A percentile compares a stretch with the other conserved stretches of the same genome.
phyloP scores from a whole-genome alignment of 2,329 filamentous ascomycete genomes.

The Pseudogymnoascus sp. region DNA sequence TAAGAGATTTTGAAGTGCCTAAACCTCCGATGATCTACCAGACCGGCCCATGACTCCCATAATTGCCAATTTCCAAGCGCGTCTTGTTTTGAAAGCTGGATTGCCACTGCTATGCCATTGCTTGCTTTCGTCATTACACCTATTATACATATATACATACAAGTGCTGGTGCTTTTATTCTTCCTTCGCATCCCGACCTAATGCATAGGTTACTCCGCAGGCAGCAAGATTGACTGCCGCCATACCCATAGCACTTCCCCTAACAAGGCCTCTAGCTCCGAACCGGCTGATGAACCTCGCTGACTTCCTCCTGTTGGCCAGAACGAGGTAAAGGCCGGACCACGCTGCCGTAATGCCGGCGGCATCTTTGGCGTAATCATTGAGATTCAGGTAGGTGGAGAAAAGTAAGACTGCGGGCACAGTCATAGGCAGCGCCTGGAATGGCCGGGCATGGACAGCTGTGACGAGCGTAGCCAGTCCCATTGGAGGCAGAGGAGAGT shows the following conservation, averaged over 20 bases:
- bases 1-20: neutral
- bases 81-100: neutral
- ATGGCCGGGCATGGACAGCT: slow-evolving; percentile 58
- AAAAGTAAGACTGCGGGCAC: slow-evolving; percentile 60
- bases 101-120: neutral
- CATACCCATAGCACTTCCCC: slow-evolving; percentile 42
- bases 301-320: slow-evolving; percentile 48
- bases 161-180: slow-evolving; percentile 9
- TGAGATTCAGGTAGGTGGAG: slow-evolving; percentile 56
- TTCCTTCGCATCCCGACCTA: slow-evolving; percentile 35
- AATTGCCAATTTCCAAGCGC: neutral
- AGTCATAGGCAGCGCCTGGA: slow-evolving; percentile 56
- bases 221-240: slow-evolving; percentile 42
- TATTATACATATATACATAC: slow-evolving; percentile 1
- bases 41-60: neutral
- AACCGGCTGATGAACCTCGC: slow-evolving; percentile 39
- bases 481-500: slow-evolving; percentile 56
- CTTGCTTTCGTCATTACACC: neutral
- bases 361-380: slow-evolving; percentile 52
- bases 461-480: slow-evolving; percentile 58
- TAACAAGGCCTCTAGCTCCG: slow-evolving; percentile 40
- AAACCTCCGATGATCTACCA: neutral
- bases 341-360: slow-evolving; percentile 57
- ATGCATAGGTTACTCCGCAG: slow-evolving; percentile 43
- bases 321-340: slow-evolving; percentile 56